These are phyloP conservation scores for Solioccasus polychromus DNA, from an alignment of 768 basidiomycete species.

Conservation along the genomic window DNA sequence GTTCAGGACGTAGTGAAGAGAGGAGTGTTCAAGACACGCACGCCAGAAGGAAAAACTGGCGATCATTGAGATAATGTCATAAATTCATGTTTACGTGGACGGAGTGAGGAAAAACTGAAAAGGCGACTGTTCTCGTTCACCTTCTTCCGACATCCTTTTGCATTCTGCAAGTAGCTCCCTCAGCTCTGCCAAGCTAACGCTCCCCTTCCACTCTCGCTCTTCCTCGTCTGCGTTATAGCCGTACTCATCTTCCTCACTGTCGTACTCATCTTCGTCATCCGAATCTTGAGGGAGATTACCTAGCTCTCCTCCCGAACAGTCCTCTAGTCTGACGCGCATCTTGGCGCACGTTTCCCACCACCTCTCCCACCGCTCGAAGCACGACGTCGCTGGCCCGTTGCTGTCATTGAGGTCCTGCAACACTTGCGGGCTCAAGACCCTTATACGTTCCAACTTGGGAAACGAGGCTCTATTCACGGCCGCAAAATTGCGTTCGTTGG, in stretches of 20 bases:
- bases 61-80: conserved; percentile 18
- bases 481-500: conserved; percentile 65
- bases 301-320: conserved; percentile 67
- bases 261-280: conserved; percentile 32
- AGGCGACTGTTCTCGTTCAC: conserved; percentile 25
- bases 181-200: conserved; percentile 40
- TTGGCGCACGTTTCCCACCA: conserved; percentile 60
- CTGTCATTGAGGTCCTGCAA: conserved; percentile 55
- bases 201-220: conserved; percentile 25
- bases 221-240: conserved; percentile 32
- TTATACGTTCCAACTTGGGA: conserved; percentile 56
- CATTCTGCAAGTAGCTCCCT: conserved; percentile 58
- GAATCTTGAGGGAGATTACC: conserved; percentile 40
- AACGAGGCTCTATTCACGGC: conserved; percentile 53
- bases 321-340: conserved; percentile 61
- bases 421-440: conserved; percentile 55
- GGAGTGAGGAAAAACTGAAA: conserved; percentile 19
- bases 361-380: conserved; percentile 57
- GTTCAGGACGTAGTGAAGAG: conserved; percentile 53
- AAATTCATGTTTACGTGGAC: conserved; percentile 5
- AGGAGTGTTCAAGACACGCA: conserved; percentile 70
- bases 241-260: conserved; percentile 32
- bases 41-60: conserved; percentile 63
- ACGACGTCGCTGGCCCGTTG: conserved; percentile 43
- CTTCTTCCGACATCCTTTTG: conserved; percentile 39